A percentile compares a stretch with the other conserved stretches of the same genome.
Conservation (phyloP, 495 filamentous ascomycete genomes). For the Immersiella caudata region DNA sequence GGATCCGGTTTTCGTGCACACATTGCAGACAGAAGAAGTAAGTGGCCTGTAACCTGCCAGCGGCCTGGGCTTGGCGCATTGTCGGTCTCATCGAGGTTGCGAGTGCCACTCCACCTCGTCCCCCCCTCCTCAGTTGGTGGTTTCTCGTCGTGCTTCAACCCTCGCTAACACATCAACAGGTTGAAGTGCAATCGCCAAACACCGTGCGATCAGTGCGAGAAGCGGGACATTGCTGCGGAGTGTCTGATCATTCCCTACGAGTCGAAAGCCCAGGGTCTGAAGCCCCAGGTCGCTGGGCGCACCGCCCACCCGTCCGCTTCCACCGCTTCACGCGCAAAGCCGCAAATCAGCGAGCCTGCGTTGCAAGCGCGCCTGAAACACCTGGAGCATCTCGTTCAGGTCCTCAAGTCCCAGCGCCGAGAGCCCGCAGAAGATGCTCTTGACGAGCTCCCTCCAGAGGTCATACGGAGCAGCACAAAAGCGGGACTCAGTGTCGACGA, state of each 20-base stretch:
- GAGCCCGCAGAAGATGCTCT: constrained; percentile 17
- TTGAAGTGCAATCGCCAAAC: constrained; percentile 56
- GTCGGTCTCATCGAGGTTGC: too few species aligned
- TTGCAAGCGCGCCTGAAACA: constrained; percentile 56
- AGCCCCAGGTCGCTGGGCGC: constrained; percentile 33
- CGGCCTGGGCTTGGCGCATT: too few species aligned
- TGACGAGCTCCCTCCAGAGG: constrained; percentile 9
- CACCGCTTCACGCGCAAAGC: constrained; percentile 4
- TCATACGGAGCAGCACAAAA: constrained; percentile 19
- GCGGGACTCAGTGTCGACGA: constrained; percentile 41
- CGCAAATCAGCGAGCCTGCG: constrained; percentile 35
- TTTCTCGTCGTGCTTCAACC: not conserved
- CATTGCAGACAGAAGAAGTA: constrained; percentile 57
- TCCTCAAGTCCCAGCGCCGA: constrained; percentile 43
- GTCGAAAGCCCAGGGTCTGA: constrained; percentile 3
- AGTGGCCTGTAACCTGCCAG: constrained; percentile 15
- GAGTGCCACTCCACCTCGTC: not conserved
- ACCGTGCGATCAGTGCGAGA: constrained; percentile 55
- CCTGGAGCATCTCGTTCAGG: constrained; percentile 55
- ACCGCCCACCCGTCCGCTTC: not conserved
- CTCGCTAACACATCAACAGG: constrained; percentile 30
- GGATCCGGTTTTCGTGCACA: constrained; percentile 59
- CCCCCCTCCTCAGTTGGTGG: too few species aligned
- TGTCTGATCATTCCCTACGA: constrained; percentile 48
- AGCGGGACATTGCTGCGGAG: constrained; percentile 45